phyloP scores from a whole-genome alignment of 306 rosid genomes.

The Cyamopsis tetragonoloba region DNA sequence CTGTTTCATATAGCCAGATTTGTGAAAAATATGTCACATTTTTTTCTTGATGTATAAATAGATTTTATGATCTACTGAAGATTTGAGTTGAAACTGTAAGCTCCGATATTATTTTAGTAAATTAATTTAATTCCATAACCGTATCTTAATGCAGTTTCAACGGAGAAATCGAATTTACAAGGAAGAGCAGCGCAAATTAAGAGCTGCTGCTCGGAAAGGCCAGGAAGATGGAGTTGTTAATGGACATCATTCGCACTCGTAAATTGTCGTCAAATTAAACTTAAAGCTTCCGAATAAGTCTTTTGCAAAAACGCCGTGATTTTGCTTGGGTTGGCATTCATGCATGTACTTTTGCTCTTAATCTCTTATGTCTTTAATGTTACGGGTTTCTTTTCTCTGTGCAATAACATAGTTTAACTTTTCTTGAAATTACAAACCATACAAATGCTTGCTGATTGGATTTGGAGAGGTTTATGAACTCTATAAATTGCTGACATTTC shows the following conservation, averaged over 20 bases:
- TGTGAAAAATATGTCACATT: too few relatives aligned
- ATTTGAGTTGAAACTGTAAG: too few relatives aligned
- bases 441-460: slow-evolving; percentile 19
- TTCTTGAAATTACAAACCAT: slow-evolving; percentile 18
- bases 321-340: slow-evolving; percentile 28
- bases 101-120: too few relatives aligned
- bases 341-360: slow-evolving; percentile 37
- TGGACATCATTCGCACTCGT: slow-evolving; percentile 46
- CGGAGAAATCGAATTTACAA: slow-evolving; percentile 88
- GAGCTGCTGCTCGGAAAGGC: slow-evolving; percentile 68
- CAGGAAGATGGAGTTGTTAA: slow-evolving; percentile 46
- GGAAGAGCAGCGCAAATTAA: slow-evolving; percentile 93
- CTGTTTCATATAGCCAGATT: too few relatives aligned
- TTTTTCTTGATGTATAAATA: too few relatives aligned
- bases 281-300: slow-evolving; percentile 41
- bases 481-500: too few relatives aligned
- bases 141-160: slow-evolving; percentile 51
- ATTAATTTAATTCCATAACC: too few relatives aligned
- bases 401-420: slow-evolving; percentile 46
- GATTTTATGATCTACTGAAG: too few relatives aligned
- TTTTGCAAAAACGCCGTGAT: slow-evolving; percentile 29
- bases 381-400: slow-evolving; percentile 33
- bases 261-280: too few relatives aligned
- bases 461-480: too few relatives aligned
- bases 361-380: slow-evolving; percentile 27